Evolutionary conservation across 495 filamentous ascomycete genomes (phyloP), one percentile per base, ranked within the genome.

Genomic region (Tuber magnatum): DNA sequence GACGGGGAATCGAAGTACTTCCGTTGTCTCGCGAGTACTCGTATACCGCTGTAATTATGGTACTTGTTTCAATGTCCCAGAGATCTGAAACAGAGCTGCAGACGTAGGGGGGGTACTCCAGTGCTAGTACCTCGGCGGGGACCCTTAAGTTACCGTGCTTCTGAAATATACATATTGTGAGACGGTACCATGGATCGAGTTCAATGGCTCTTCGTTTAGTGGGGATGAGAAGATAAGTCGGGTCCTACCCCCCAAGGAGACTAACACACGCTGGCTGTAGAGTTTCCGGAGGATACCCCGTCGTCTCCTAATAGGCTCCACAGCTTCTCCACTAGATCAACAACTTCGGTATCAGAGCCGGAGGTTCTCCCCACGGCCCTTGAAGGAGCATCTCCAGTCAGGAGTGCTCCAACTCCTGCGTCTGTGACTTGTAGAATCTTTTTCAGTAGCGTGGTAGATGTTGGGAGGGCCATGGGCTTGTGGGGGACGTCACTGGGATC

Each of bases 101-200:
- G 5, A 20, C 56, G 43, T 41, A 40, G 41, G 41, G 51, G 24
- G 46, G 74, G 73, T 44, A 76, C 71, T 46, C 3, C 48, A n/a
- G n/a, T 22, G 24, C 44, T 22, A 18, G 32, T 28, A 14, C 56
- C 28, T 56, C 43, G 48, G 44, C 74, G 28, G 46, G 73, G 70
- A n/a, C 74, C 70, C 18, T 56, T n/a, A n/a, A n/a, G n/a, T n/a
- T 76, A 20, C 74, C 39, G 39, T 40, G 7, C 39, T 73, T 28
- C 68, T 42, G 32, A 76, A 76, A 39, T 73, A 76, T 68, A 75
- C 74, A 24, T 68, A n/a, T 9, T 46, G 40, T 24, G 70, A 70
- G n/a, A 75, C 48, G 28, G 71, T 40, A 39, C 46, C 44, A 22
- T 71, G 32, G 65, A 40, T 72, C 8, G 51, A 68, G 24, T 71